Evolutionary conservation across 495 filamentous ascomycete species (phyloP), one percentile per base, ranked within the genome.

Genomic region (Aspergillus conjunctus): DNA sequence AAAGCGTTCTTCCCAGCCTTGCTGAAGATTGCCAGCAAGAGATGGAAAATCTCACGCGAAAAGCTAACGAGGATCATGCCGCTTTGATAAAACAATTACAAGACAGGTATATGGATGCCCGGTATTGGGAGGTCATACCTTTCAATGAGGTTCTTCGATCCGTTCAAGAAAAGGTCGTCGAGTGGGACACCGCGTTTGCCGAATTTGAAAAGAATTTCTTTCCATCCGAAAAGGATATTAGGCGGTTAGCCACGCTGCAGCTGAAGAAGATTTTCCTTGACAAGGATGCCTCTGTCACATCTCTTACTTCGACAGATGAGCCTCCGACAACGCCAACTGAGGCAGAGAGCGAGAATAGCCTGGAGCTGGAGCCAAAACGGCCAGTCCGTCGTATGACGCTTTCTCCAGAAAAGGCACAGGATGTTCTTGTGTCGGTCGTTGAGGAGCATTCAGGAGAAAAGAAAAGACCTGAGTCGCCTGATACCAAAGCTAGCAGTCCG

Each of bases 221-320:
- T 68, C 91, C 91, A 15, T 97, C 93, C 0, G 95, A 99, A 66
- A 98, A 97, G 66, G 95, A 99, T 75, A 97, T 99, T 61, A 85
- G 92, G 59, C 85, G 93, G 62, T 77, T 99, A 51, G 93, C 95
- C 44, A 89, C 92, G 22, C 81, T 96, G 34, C 95, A 99, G 65
- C 79, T 99, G 51, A 94, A 89, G 73, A 97, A 94, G 69, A 89
- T 99, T 55, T 99, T 98, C 71, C 83, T 95, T 17, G 93, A 98
- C 66, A 81, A 81, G 52, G 89, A 93, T 71, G 87, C 89, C 55
- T 88, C 91, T 8, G 85, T 85, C 14, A 83, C 88, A 55, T 87
- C 88, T 20, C 66, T 93, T 2, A 78, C 81, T 7, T 85, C 85
- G n/a, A 82, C 82, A 7, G 89, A 91, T 17, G 83, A 84, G 20